Evolutionary conservation across 306 rosid genomes (phyloP), one percentile per base, ranked within the genome.

Genomic region (Ochetophila trinervis): DNA sequence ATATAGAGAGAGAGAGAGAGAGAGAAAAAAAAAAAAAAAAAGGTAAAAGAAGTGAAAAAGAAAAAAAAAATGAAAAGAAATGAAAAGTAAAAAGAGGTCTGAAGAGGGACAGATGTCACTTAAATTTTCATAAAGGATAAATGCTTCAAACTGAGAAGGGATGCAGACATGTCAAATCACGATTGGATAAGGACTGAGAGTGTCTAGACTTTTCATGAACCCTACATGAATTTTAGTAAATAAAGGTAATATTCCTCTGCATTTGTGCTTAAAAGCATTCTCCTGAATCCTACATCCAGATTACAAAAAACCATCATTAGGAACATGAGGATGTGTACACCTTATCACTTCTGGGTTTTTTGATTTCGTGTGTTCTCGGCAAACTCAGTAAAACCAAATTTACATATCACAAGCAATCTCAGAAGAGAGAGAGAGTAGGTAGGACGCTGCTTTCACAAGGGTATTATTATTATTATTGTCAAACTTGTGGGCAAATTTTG

Each of bases 381-480:
- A 56, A 83, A 69, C 69, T 22, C 35, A 61, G 61, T n/a, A 62
- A 73, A 78, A 74, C 74, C 69, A 67, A 81, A 65, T 66, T 66
- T 57, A 49, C 77, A 32, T 60, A 52, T 71, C 62, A 32, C 68
- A 73, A 79, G 80, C 71, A 72, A 57, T 52, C 69, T 50, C 10
- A n/a, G 23, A 51, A 14, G 9, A 54, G 12, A 48, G 24, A 36
- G 19, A 62, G 8, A 52, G 83, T 83, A 0, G 85, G 80, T 80
- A 74, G 60, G 65, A 32, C 24, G 85, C 77, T 37, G 85, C 85
- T 83, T 74, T 83, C 79, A 59, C 4, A 52, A 36, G 61, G 40
- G 60, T 11, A 63, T 19, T 55, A 51, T 57, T 11, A 63, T 19
- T 55, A 51, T 57, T 58, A 30, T 59, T 37, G 42, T 52, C 27